These are phyloP conservation scores for Stemphylium lycopersici DNA, from an alignment of 2,329 filamentous ascomycete species.

Conservation along the genomic window DNA sequence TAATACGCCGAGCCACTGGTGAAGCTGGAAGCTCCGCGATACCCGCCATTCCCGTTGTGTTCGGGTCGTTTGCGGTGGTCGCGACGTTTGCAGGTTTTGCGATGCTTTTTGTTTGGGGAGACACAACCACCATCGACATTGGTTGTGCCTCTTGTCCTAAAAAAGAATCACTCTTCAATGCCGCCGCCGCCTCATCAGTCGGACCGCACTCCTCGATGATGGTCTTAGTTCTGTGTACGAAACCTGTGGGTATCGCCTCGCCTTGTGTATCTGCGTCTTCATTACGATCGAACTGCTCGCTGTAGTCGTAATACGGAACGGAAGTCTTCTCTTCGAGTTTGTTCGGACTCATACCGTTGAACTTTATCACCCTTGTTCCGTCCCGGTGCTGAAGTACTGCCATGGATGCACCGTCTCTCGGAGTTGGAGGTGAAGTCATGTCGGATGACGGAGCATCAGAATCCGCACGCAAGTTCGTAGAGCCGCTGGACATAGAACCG, in stretches of 20 bases:
- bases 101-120: constrained; percentile 11
- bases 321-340: constrained; percentile 13
- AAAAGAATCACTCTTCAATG: constrained; percentile 14
- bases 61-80: background rate
- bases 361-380: constrained; percentile 33
- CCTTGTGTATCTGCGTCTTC: constrained; percentile 21
- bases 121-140: constrained; percentile 12
- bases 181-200: constrained; percentile 7
- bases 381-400: constrained; percentile 37
- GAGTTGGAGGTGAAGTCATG: constrained; percentile 52
- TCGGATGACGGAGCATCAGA: constrained; percentile 53
- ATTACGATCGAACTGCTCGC: constrained; percentile 45
- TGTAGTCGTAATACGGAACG: constrained; percentile 46
- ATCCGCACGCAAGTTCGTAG: constrained; percentile 44
- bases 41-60: background rate
- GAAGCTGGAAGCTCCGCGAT: constrained; percentile 41
- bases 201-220: constrained; percentile 48
- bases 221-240: constrained; percentile 46
- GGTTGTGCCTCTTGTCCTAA: constrained; percentile 3
- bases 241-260: constrained; percentile 42
- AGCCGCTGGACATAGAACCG: constrained; percentile 40
- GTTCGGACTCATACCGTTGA: constrained; percentile 29
- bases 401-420: constrained; percentile 46
- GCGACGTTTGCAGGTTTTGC: background rate
- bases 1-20: constrained; percentile 42